phyloP scores from a whole-genome alignment of 1,284 basidiomycete species.

The Pyrrhoderma lamaoense region DNA sequence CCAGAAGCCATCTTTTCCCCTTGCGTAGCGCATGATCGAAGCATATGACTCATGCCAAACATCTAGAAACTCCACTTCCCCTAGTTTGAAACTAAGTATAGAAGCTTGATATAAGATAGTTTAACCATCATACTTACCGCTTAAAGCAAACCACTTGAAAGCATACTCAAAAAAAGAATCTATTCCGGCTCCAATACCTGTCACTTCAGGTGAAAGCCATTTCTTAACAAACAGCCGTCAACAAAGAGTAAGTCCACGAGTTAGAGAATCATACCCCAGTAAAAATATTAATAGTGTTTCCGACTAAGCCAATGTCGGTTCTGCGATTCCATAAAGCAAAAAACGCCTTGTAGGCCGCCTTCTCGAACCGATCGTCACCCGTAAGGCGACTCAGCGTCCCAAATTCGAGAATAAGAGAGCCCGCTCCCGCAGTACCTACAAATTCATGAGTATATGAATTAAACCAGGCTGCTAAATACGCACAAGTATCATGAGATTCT shows the following conservation, averaged over 20 bases:
- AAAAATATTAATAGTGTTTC: slow-evolving; percentile 80
- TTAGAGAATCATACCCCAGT: slow-evolving; percentile 54
- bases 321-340: slow-evolving; percentile 89
- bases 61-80: slow-evolving; percentile 81
- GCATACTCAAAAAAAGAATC: slow-evolving; percentile 95
- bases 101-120: neutral
- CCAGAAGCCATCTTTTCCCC: slow-evolving; percentile 81
- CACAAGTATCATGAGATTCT: slow-evolving; percentile 76
- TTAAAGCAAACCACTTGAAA: slow-evolving; percentile 82
- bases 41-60: slow-evolving; percentile 91
- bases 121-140: too few relatives aligned
- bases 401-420: slow-evolving; percentile 87
- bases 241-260: neutral
- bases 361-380: slow-evolving; percentile 81
- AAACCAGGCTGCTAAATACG: slow-evolving; percentile 29
- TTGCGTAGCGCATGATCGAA: slow-evolving; percentile 79
- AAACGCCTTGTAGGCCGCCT: slow-evolving; percentile 76
- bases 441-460: slow-evolving; percentile 9
- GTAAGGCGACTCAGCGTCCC: slow-evolving; percentile 85
- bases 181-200: slow-evolving; percentile 84
- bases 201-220: slow-evolving; percentile 49
- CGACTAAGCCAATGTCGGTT: slow-evolving; percentile 74
- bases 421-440: slow-evolving; percentile 83
- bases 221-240: slow-evolving; percentile 8
- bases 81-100: slow-evolving; percentile 33